Percentiles rank a stretch among this genome's conserved stretches.
Evolutionary conservation across 1,284 basidiomycete species (phyloP).

Genomic region (Malassezia brasiliensis): DNA sequence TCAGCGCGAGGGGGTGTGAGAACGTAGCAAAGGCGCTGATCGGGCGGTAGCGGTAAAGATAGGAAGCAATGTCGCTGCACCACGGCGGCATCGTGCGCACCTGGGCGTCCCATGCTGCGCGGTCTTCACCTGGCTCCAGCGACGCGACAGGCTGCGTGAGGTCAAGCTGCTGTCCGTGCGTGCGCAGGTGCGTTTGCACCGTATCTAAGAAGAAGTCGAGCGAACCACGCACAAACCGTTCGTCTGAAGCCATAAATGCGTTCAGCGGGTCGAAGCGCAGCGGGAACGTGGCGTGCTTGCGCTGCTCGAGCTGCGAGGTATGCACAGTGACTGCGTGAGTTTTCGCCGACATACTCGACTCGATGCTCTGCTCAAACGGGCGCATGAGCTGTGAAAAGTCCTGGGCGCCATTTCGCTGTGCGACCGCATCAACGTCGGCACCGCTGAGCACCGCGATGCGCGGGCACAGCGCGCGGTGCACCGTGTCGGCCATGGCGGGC

Average conservation of each 20-base stretch:
- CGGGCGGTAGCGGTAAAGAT: constrained; percentile 7
- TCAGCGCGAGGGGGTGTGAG: constrained; percentile 12
- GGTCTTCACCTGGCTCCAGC: constrained; percentile 6
- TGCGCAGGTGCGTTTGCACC: constrained; percentile 4
- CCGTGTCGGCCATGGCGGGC: constrained; percentile 3
- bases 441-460: constrained; percentile 37
- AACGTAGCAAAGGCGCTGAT: constrained; percentile 7
- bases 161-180: constrained; percentile 8
- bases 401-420: constrained; percentile 25
- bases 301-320: constrained; percentile 39
- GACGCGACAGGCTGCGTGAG: constrained; percentile 1
- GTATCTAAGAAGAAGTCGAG: constrained; percentile 9
- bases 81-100: not conserved
- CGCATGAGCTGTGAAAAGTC: constrained; percentile 34
- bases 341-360: not conserved
- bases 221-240: not conserved
- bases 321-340: constrained; percentile 27
- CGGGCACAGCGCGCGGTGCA: constrained; percentile 37
- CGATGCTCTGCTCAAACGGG: constrained; percentile 29
- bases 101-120: not conserved
- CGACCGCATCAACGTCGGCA: constrained; percentile 28
- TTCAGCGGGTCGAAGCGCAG: constrained; percentile 35
- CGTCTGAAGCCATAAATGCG: constrained; percentile 17
- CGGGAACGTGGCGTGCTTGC: constrained; percentile 28
- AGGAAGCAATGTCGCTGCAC: constrained; percentile 24